These are phyloP conservation scores for Paspalum notatum DNA, from an alignment of 176 grass and related monocot species.

Conservation along the genomic window DNA sequence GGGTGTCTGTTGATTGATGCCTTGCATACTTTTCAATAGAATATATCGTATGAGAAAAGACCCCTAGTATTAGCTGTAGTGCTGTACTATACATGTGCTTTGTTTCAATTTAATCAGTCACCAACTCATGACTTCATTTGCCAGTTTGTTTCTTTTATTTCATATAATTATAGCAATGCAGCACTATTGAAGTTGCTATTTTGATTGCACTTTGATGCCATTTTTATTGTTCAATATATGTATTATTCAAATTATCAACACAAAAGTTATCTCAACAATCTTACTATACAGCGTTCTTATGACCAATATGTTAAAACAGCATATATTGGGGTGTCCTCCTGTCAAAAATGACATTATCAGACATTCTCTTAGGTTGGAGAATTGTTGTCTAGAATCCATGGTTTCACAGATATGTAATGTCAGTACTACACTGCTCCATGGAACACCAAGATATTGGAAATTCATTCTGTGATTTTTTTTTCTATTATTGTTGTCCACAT, in stretches of 20 bases:
- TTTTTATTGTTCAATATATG: conserved; percentile 6
- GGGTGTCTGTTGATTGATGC: not conserved
- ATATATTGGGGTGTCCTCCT: not conserved
- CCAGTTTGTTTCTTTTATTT: not conserved
- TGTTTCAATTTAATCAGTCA: conserved; percentile 5
- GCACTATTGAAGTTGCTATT: conserved; percentile 15
- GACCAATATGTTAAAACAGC: not conserved
- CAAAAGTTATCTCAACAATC: not conserved
- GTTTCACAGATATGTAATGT: not conserved
- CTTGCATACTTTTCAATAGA: not conserved
- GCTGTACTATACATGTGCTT: conserved; percentile 17
- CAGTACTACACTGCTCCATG: not conserved
- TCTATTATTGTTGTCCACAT: conserved; percentile 3
- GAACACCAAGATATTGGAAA: not conserved
- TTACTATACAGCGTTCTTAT: not conserved
- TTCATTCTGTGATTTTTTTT: not conserved
- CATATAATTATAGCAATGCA: conserved; percentile 9
- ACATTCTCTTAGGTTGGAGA: not conserved
- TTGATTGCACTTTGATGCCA: not conserved
- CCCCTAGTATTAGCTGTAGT: not conserved
- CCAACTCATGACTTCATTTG: conserved; percentile 14
- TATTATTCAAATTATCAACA: not conserved
- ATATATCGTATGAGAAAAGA: conserved; percentile 19
- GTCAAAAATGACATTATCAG: not conserved
- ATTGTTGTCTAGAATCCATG: conserved; percentile 20